Percentiles rank a stretch among this genome's conserved stretches.
These are phyloP conservation scores for Raffaelea albimanens DNA, from an alignment of 2,329 filamentous ascomycete species.

Conservation along the genomic window DNA sequence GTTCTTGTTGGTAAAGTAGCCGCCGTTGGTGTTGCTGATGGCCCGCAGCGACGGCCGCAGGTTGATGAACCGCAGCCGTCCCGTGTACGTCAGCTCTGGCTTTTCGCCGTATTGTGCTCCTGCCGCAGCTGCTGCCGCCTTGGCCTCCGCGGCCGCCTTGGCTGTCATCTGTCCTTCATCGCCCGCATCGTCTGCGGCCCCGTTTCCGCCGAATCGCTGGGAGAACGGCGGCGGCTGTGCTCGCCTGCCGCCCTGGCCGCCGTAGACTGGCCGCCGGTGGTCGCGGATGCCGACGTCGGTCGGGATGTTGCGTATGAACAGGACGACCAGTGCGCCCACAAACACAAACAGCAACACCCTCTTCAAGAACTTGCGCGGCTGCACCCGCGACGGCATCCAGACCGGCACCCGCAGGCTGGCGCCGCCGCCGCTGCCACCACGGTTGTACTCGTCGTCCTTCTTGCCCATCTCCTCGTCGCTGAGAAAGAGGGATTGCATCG, in stretches of 20 bases:
- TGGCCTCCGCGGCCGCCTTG: conserved; percentile 12
- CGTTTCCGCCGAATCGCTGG: background rate
- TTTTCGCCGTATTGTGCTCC: background rate
- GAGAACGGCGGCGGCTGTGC: conserved; percentile 1
- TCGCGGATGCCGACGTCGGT: conserved; percentile 28
- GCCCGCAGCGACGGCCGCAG: conserved; percentile 55
- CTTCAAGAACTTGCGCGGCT: conserved; percentile 43
- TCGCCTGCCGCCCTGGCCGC: conserved; percentile 1
- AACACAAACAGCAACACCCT: conserved; percentile 39
- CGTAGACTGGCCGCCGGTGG: conserved; percentile 29
- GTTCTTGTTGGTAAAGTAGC: conserved; percentile 49
- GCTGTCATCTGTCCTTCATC: too few species aligned
- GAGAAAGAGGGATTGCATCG: conserved; percentile 37
- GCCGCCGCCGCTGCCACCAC: conserved; percentile 14
- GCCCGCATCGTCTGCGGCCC: background rate
- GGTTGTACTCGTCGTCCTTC: conserved; percentile 47
- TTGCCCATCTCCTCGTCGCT: conserved; percentile 49
- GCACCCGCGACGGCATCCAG: conserved; percentile 10
- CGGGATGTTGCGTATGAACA: conserved; percentile 57
- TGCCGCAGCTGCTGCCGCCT: background rate
- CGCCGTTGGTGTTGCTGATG: conserved; percentile 44
- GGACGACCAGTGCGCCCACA: conserved; percentile 44
- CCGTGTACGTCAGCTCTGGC: conserved; percentile 47
- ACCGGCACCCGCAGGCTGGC: background rate
- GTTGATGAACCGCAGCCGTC: conserved; percentile 57